These are phyloP conservation scores for Dictyostelium brefeldianum DNA, from an alignment of 78 protist species.

Conservation along the genomic window DNA sequence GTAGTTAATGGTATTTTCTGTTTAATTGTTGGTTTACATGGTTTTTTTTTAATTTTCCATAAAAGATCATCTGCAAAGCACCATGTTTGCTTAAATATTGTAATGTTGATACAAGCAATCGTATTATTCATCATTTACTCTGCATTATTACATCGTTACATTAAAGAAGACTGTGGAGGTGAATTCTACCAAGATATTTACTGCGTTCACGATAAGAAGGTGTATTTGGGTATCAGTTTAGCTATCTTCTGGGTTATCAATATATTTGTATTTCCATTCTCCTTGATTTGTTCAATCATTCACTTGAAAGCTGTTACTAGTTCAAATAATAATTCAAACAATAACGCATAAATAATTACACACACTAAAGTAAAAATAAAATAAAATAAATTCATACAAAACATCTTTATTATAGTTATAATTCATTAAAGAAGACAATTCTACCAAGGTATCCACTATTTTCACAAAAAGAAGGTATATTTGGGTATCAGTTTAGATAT, in stretches of 20 bases:
- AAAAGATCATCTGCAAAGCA: neutral
- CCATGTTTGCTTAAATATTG: neutral
- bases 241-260: slow-evolving; percentile 51
- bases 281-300: neutral
- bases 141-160: slow-evolving; percentile 23
- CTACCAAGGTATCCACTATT: no score
- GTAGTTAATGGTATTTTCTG: slow-evolving; percentile 59
- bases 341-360: no score
- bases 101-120: slow-evolving; percentile 21
- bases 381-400: no score
- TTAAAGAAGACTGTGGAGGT: slow-evolving; percentile 37
- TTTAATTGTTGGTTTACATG: slow-evolving; percentile 47
- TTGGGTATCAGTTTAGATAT: slow-evolving; percentile 26
- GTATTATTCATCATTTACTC: slow-evolving; percentile 48
- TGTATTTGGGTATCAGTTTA: slow-evolving; percentile 24
- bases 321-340: no score
- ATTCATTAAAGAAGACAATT: no score
- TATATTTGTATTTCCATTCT: slow-evolving; percentile 14
- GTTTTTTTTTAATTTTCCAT: neutral
- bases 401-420: no score
- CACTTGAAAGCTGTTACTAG: neutral
- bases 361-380: no score
- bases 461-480: no score
- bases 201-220: slow-evolving; percentile 23
- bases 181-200: neutral